Evolutionary conservation across 169 alveolate species (phyloP).

Genomic region (Eimeria sp.): DNA sequence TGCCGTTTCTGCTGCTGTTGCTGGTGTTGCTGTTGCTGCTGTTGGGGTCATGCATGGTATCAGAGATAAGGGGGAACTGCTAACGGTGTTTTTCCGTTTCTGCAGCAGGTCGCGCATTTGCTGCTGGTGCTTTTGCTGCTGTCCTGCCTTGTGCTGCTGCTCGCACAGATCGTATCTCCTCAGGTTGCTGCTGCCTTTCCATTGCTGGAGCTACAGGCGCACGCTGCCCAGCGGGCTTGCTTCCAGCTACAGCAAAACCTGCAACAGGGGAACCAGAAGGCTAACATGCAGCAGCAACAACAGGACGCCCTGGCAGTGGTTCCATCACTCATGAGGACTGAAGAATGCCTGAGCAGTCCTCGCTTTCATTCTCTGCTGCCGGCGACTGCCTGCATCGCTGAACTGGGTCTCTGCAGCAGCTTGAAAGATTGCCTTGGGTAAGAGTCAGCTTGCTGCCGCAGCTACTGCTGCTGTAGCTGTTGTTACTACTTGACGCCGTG

Average conservation of each 20-base stretch:
- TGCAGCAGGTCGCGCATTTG: not conserved
- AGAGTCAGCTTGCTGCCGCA: not conserved
- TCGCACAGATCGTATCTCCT: not conserved
- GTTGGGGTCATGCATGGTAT: not conserved
- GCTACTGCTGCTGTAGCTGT: not conserved
- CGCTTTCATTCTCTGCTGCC: not conserved
- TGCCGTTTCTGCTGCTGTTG: not conserved
- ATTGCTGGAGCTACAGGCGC: not conserved
- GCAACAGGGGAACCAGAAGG: not conserved
- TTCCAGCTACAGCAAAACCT: not conserved
- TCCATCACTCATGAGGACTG: not conserved
- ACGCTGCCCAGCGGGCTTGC: not conserved
- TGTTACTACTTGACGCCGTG: not conserved
- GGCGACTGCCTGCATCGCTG: not conserved
- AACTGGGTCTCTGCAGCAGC: not conserved
- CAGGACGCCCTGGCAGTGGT: not conserved
- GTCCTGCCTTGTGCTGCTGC: not conserved
- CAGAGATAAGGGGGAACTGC: not conserved
- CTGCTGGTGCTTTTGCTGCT: not conserved
- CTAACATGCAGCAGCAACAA: not conserved
- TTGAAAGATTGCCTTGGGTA: not conserved
- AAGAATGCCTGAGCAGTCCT: not conserved
- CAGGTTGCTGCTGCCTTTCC: slow-evolving; percentile 2
- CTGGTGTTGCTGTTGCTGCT: not conserved
- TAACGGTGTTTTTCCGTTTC: not conserved